Evolutionary conservation across 1,139 yeast genomes (phyloP).

Genomic region (Geotrichum carabidarum): DNA sequence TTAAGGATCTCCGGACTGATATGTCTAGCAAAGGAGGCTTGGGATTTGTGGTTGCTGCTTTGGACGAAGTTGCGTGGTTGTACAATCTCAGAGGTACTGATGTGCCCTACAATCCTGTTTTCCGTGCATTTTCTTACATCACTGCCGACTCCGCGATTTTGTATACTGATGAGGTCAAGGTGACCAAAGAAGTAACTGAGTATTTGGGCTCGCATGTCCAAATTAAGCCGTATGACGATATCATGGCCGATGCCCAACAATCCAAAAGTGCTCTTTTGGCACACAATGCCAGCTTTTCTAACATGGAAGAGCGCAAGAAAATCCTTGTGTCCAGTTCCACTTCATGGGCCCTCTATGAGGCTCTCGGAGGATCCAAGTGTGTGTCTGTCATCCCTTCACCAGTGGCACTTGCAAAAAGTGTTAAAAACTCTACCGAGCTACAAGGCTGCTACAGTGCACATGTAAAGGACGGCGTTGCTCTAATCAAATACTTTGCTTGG

Average conservation of each 20-base stretch:
- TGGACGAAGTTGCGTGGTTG: conserved; percentile 93
- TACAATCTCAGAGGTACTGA: conserved; percentile 82
- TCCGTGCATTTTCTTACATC: conserved; percentile 70
- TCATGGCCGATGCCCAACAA: conserved; percentile 35
- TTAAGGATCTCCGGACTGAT: conserved; percentile 44
- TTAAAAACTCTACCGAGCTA: conserved; percentile 70
- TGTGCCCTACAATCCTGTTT: conserved; percentile 86
- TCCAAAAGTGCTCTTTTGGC: conserved; percentile 39
- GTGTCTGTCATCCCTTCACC: conserved; percentile 50
- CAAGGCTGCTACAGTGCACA: conserved; percentile 75
- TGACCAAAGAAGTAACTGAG: conserved; percentile 43
- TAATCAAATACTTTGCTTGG: conserved; percentile 80
- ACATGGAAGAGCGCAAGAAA: conserved; percentile 27
- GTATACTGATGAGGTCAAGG: conserved; percentile 66
- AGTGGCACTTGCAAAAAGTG: conserved; percentile 67
- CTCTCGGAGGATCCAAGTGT: conserved; percentile 43
- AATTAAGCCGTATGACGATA: conserved; percentile 35
- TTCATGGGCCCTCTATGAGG: conserved; percentile 76
- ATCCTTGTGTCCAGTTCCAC: conserved; percentile 60
- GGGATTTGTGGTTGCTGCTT: conserved; percentile 58
- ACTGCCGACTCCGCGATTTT: conserved; percentile 55
- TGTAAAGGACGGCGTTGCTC: conserved; percentile 79
- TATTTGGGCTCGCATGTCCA: conserved; percentile 32
- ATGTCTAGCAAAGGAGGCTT: conserved; percentile 43
- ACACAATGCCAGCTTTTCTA: conserved; percentile 17